phyloP scores from a whole-genome alignment of 2,329 filamentous ascomycete genomes.

The Monosporascus sp. region DNA sequence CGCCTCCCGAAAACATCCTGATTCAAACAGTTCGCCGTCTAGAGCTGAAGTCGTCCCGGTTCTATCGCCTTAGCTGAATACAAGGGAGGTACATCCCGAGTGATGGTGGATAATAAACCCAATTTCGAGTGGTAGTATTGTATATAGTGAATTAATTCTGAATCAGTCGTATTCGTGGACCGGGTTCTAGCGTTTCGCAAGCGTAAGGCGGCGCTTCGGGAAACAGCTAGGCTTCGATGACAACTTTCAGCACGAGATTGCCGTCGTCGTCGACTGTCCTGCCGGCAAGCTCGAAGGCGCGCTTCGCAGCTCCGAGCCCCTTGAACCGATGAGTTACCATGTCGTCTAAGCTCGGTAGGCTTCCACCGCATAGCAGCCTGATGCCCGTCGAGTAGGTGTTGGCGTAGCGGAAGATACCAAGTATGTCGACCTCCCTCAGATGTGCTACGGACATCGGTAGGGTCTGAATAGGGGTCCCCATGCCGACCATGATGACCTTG shows the following conservation, averaged over 20 bases:
- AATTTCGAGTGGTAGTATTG: not conserved
- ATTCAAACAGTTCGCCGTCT: not conserved
- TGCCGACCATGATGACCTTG: conserved; percentile 70
- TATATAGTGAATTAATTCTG: no score
- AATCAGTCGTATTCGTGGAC: no score
- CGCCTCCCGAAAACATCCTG: not conserved
- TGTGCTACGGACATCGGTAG: conserved; percentile 68
- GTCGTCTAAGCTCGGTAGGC: conserved; percentile 59
- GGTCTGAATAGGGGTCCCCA: conserved; percentile 73
- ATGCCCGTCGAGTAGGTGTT: conserved; percentile 73
- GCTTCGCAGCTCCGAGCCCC: conserved; percentile 55
- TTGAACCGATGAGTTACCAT: conserved; percentile 70
- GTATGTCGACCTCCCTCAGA: conserved; percentile 68
- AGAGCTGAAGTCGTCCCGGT: not conserved
- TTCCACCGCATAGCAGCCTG: conserved; percentile 44
- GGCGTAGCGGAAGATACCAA: conserved; percentile 72
- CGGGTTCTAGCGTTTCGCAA: no score
- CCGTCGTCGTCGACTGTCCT: conserved; percentile 63
- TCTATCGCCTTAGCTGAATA: not conserved
- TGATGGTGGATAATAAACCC: not conserved
- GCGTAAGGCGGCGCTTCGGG: no score
- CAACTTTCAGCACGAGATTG: conserved; percentile 67
- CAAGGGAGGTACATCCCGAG: not conserved
- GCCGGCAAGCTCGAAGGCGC: conserved; percentile 66
- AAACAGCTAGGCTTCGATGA: conserved; percentile 47